Percentiles rank a stretch among this genome's conserved stretches.
phyloP scores from a whole-genome alignment of 208 protist species.

The Crithidia mellificae region DNA sequence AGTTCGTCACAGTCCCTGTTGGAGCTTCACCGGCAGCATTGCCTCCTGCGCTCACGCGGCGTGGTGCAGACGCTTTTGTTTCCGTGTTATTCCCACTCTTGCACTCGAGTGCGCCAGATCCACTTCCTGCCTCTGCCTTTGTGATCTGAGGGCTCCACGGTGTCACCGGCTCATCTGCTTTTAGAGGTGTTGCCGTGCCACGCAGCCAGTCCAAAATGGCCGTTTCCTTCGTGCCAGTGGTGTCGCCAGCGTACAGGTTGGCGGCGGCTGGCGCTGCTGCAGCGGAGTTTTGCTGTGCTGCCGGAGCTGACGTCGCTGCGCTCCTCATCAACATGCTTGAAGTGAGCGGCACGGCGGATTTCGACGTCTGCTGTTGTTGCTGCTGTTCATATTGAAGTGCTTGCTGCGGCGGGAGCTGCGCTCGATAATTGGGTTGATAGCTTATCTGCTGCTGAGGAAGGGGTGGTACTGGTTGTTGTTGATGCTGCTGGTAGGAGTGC shows the following conservation, averaged over 20 bases:
- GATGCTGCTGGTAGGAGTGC: no score
- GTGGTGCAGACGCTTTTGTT: background rate
- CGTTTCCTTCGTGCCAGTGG: slow-evolving; percentile 12
- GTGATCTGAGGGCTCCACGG: background rate
- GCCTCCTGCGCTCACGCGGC: background rate
- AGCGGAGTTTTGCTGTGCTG: background rate
- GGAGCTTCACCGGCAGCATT: background rate
- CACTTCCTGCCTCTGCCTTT: background rate
- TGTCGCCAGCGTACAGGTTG: slow-evolving; percentile 4
- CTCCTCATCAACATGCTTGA: background rate
- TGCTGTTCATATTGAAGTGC: background rate
- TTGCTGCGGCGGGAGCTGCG: no score
- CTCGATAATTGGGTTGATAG: no score
- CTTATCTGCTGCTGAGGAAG: no score
- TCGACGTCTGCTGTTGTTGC: background rate
- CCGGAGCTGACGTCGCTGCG: background rate
- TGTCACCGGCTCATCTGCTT: background rate
- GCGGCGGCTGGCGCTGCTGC: background rate
- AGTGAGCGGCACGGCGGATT: background rate
- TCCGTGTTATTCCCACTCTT: background rate
- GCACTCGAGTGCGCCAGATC: no score
- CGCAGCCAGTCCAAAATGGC: slow-evolving; percentile 26
- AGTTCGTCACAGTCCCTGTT: no score
- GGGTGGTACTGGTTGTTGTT: no score
- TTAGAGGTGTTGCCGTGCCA: background rate